Base-by-base conservation (phyloP, 352 stramenopile species). In the Blastocystis sp. region DNA sequence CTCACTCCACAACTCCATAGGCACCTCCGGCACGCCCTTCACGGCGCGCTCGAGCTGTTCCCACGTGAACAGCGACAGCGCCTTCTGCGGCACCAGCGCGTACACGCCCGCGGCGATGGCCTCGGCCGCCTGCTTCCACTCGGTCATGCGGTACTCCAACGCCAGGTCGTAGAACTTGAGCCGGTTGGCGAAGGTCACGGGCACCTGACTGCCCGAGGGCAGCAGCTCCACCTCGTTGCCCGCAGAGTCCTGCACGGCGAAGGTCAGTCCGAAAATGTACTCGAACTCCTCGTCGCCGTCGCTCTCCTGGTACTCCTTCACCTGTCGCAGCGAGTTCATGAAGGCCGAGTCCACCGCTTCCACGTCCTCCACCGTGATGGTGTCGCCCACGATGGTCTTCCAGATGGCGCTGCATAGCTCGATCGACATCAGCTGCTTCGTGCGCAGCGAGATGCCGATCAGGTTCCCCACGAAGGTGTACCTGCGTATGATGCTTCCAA, bases 381-480 rank as follows among this genome's bases (percentile, higher is more conserved):
- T 94, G 87, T 40, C 90, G 88, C 91, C 90, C 4, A 94, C 93
- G 1, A 97, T 89, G 45, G 91, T 89, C 88, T 97, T 97, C 94
- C 94, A 97, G 41, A 97, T 91, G 2, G 96, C 84, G 10, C 90
- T 81, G 4, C 93, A 92, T 43, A 97, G 81, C 45, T 94, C 92
- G 40, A 97, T 89, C 0, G 93, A 90, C 28, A 97, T 89, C 62
- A 94, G 95, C 62, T 95, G 91, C 59, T 95, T 94, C 70, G 92
- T 95, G 2, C 94, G 93, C 45, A 96, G 91, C 3, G 90, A 91
- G 21, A 93, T 91, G 0, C 94, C 94, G 90, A 97, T 95, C 2
- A 97, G 89, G 84, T 96, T 96, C 5, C 94, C 94, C 10, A 97
- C 89, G 71, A 97, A 97, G 67, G 94, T 92, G 52, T 95, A 94